These are phyloP conservation scores for Nicotiana attenuata DNA, from an alignment of 257 asterid genomes.

Conservation along the genomic window DNA sequence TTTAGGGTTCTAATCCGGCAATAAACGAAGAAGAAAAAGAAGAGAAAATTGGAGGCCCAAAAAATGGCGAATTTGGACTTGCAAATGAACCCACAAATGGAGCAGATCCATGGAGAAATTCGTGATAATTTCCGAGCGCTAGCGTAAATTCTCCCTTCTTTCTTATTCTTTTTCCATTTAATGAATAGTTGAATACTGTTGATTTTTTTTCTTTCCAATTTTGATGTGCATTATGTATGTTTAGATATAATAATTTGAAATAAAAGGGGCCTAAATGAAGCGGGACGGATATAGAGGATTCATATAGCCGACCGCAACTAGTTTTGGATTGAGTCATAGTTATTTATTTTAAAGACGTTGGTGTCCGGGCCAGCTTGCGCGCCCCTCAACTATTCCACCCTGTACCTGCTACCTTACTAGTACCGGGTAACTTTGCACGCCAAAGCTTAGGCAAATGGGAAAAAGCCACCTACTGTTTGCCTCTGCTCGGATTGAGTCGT, in stretches of 20 bases:
- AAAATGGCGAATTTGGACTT: slow-evolving; percentile 46
- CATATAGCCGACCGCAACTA: background rate
- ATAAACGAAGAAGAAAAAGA: slow-evolving; percentile 5
- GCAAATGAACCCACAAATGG: slow-evolving; percentile 88
- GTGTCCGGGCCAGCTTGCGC: no score
- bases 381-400: no score
- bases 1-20: slow-evolving; percentile 6
- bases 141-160: slow-evolving; percentile 43
- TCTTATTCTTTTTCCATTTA: background rate
- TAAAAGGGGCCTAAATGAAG: background rate
- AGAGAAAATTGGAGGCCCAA: background rate
- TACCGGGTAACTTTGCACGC: no score
- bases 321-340: background rate
- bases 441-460: no score
- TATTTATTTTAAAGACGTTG: background rate
- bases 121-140: slow-evolving; percentile 78
- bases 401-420: no score
- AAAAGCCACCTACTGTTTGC: no score
- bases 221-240: background rate
- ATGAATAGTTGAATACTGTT: background rate
- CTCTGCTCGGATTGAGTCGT: background rate
- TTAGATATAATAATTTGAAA: background rate
- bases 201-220: background rate
- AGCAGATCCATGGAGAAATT: slow-evolving; percentile 93
- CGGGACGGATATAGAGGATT: background rate